Base-by-base conservation (phyloP, 2,329 filamentous ascomycete genomes). In the Xylariaceae sp. region DNA sequence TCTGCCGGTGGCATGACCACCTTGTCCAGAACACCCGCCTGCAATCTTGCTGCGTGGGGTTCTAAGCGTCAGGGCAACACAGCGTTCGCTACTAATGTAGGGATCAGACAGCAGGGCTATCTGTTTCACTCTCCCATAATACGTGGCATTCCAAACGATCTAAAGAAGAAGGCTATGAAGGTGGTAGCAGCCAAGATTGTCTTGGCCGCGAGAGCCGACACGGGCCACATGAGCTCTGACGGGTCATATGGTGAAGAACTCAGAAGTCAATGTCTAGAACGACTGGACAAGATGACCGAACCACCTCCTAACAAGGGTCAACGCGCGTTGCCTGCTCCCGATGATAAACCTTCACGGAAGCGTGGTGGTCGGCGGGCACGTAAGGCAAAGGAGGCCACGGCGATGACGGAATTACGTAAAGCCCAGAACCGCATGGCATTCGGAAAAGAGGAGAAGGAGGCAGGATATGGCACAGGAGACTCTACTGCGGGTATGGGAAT, bases 401-500 rank as follows among this genome's bases (percentile, higher is more conserved):
- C 95, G 57, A 96, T 97, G 91, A 99, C 95, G 0, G 95, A 99
- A 52, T 79, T 99, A 26, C 88, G 93, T 63, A 97, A 98, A 74
- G 92, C 92, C 3, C 95, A 98, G 75, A 99, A 99, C 76, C 86
- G 95, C 51, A 89, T 99, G 84, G 91, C 88, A 0, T 99, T 99
- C 69, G 93, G 93, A 56, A 95, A 96, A 72, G 93, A 98, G 73
- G 95, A 99, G 75, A 88, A 86, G 67, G 95, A 99, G 74, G 88
- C 95, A 1, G 93, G 93, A 29, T 98, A 96, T 71, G 93, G 92
- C 37, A 86, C 86, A 0, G 91, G 92, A 48, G 92, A 96, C 65
- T 85, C 85, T 52, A 96, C 93, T 0, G 87, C 88, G 57, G 95
- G 95, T 23, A 79, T 99, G 73, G 95, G 95, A 53, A 98, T 98